Evolutionary conservation across 148 eudicot species (phyloP).

Genomic region (Arbutus unedo): DNA sequence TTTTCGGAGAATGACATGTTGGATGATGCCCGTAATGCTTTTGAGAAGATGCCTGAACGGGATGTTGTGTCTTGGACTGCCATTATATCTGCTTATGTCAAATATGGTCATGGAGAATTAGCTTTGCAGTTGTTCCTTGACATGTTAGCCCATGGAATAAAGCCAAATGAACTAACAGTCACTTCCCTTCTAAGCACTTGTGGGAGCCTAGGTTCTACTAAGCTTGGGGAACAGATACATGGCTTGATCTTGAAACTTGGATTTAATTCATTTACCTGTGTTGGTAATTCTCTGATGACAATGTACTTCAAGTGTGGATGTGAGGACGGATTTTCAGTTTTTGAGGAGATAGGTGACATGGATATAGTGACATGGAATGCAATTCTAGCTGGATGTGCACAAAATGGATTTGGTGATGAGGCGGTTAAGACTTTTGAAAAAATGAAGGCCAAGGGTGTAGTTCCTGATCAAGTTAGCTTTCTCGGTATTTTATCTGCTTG

Average conservation of each 20-base stretch:
- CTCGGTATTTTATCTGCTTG: background rate
- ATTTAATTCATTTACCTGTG: constrained; percentile 25
- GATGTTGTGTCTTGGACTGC: constrained; percentile 35
- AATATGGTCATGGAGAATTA: constrained; percentile 23
- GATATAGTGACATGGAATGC: constrained; percentile 44
- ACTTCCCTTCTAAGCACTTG: constrained; percentile 39
- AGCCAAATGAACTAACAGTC: constrained; percentile 35
- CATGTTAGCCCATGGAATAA: constrained; percentile 25
- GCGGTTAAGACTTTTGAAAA: constrained; percentile 27
- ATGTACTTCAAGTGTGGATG: constrained; percentile 48
- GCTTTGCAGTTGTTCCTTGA: constrained; percentile 33
- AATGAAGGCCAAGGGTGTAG: constrained; percentile 24
- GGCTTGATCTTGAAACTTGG: constrained; percentile 42
- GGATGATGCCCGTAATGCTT: constrained; percentile 30
- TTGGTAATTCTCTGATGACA: constrained; percentile 37
- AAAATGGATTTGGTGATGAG: constrained; percentile 39
- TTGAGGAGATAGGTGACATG: constrained; percentile 36
- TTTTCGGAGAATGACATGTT: constrained; percentile 32
- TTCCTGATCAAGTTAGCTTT: background rate
- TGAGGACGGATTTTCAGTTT: constrained; percentile 31
- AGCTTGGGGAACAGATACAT: constrained; percentile 48
- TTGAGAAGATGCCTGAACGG: constrained; percentile 41
- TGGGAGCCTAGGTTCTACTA: constrained; percentile 29
- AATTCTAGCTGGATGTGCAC: constrained; percentile 44
- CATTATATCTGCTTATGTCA: constrained; percentile 40